Evolutionary conservation across 306 rosid species (phyloP).

Genomic region (Herpetospermum pedunculosum): DNA sequence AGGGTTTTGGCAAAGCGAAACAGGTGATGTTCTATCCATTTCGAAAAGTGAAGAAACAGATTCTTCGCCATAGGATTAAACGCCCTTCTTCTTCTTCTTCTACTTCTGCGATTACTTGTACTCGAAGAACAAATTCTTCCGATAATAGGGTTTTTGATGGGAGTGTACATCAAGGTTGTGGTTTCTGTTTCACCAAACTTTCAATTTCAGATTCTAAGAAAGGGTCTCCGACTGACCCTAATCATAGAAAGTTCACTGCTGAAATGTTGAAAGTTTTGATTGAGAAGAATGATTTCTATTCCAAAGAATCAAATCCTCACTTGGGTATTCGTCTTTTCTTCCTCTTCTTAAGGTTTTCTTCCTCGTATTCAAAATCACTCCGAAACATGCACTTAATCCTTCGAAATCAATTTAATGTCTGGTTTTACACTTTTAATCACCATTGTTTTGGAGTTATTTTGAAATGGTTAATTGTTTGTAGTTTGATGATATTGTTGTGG

Average conservation of each 20-base stretch:
- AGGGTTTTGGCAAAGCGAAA: slow-evolving; percentile 21
- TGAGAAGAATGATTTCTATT: slow-evolving; percentile 59
- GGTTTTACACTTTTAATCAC: no score
- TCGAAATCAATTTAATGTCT: no score
- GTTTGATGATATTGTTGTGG: background rate
- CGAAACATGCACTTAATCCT: no score
- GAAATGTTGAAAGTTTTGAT: slow-evolving; percentile 44
- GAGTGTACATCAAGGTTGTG: slow-evolving; percentile 25
- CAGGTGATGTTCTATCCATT: slow-evolving; percentile 30
- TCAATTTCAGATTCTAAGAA: slow-evolving; percentile 29
- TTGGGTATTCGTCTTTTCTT: slow-evolving; percentile 11
- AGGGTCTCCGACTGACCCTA: slow-evolving; percentile 47
- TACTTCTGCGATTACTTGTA: slow-evolving; percentile 3
- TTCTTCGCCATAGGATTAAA: slow-evolving; percentile 18
- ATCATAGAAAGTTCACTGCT: slow-evolving; percentile 38
- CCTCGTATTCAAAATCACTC: no score
- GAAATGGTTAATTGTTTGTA: no score
- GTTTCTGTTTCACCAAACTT: slow-evolving; percentile 42
- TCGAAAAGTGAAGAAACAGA: slow-evolving; percentile 26
- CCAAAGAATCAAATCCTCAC: slow-evolving; percentile 65
- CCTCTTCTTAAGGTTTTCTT: no score
- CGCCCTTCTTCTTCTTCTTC: slow-evolving; percentile 17
- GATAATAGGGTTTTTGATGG: slow-evolving; percentile 25
- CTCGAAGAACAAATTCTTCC: slow-evolving; percentile 8
- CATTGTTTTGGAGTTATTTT: no score